Base-by-base conservation (phyloP, 2,329 filamentous ascomycete genomes). In the Botrytis byssoidea region DNA sequence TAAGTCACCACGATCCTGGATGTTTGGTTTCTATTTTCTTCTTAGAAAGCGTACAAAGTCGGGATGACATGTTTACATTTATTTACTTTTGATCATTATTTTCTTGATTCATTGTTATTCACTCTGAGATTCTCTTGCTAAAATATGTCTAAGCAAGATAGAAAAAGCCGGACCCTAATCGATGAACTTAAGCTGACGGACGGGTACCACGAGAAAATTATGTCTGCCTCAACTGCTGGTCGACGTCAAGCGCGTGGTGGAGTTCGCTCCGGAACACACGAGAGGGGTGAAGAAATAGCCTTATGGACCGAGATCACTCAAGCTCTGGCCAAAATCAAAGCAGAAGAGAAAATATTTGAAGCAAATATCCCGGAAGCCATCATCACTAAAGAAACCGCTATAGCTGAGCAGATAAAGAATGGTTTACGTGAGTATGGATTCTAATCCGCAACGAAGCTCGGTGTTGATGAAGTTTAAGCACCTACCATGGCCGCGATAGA, bases 401-500 rank as follows among this genome's bases (percentile, higher is more conserved):
- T 77, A 42, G 72, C 76, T 25, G 60, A 72, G 22, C 71, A 73
- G 35, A 65, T 76, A 55, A 73, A 68, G 4, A 72, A 64, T 37
- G 75, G 73, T 29, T 59, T 61, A 22, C 73, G 76, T 77, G 73
- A 72, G 73, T 63, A 59, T n/a, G 25, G 16, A 42, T 18, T 55
- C 25, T 68, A 42, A 22, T 57, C 16, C 18, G 35, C 18, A 29
- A 51, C 40, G 48, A 68, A 37, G 25, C 9, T 42, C 16, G 66
- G 35, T 42, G 48, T 68, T 68, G 66, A 68, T 68, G 20, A 57
- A n/a, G 42, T 57, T 42, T 16, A 69, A 79, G 79, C 77, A 48
- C 75, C 75, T 18, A 72, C 78, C 20, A 63, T 79, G 7, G 69
- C 73, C 57, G 79, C 80, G 35, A 65, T 78, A 14, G 77, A 78